Percentiles rank a stretch among this genome's conserved stretches.
These are phyloP conservation scores for Paraphaeosphaeria minitans DNA, from an alignment of 2,329 filamentous ascomycete genomes.

Conservation along the genomic window DNA sequence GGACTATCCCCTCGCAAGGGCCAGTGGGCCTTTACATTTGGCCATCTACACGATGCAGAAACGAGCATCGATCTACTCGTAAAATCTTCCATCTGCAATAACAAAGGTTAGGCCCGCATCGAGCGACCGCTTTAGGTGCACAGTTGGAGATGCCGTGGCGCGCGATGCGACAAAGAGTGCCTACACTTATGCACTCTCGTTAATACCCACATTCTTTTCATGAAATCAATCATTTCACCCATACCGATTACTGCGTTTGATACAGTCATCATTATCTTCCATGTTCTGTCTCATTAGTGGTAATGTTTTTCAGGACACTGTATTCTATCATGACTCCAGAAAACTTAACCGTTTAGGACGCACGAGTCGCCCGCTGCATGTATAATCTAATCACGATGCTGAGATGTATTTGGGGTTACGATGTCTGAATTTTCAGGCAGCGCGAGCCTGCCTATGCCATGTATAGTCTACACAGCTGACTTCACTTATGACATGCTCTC, in stretches of 20 bases:
- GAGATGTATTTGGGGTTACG: no score
- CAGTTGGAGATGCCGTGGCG: not conserved
- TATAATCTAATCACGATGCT: no score
- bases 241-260: not conserved
- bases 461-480: no score
- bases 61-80: not conserved
- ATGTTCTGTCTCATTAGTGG: no score
- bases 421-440: no score
- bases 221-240: not conserved
- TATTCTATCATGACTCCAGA: no score
- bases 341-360: no score
- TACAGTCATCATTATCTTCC: not conserved
- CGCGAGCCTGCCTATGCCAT: no score
- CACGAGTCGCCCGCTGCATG: no score
- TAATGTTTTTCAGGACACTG: no score
- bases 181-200: conserved; percentile 1
- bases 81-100: not conserved
- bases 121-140: not conserved
- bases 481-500: no score
- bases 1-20: not conserved
- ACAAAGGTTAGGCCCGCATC: not conserved
- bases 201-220: not conserved
- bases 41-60: not conserved
- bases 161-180: not conserved
- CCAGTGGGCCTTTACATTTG: not conserved